phyloP scores from a whole-genome alignment of 495 filamentous ascomycete genomes.

The Recurvomyces mirabilis region DNA sequence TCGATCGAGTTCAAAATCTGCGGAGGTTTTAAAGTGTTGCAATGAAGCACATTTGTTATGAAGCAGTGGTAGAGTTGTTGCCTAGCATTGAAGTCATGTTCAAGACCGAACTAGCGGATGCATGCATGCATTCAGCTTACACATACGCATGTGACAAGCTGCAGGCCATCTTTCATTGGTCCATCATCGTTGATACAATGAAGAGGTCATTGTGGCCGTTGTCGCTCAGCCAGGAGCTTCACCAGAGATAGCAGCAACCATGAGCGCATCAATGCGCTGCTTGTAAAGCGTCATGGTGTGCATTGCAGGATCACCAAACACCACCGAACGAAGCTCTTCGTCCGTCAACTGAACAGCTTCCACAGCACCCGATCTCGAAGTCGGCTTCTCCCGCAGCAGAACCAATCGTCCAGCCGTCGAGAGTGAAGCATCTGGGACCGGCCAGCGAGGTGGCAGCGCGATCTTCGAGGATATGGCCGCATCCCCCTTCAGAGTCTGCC shows the following conservation, averaged over 20 bases:
- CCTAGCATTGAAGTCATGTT: neutral
- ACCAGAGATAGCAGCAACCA: constrained; percentile 53
- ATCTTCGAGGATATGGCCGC: constrained; percentile 3
- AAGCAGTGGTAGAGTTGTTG: neutral
- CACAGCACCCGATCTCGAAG: constrained; percentile 38
- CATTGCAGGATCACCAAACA: constrained; percentile 71
- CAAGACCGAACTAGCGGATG: too few relatives aligned
- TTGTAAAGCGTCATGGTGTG: constrained; percentile 71
- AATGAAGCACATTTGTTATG: too few relatives aligned
- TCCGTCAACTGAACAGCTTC: constrained; percentile 55
- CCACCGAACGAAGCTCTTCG: constrained; percentile 48
- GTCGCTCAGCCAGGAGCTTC: constrained; percentile 5
- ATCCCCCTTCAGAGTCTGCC: neutral
- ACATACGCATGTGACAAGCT: too few relatives aligned
- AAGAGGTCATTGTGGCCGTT: too few relatives aligned
- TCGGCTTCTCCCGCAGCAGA: constrained; percentile 40
- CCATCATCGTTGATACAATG: too few relatives aligned
- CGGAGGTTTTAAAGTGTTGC: too few relatives aligned
- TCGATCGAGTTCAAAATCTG: too few relatives aligned
- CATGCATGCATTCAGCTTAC: too few relatives aligned
- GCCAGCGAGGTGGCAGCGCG: constrained; percentile 40
- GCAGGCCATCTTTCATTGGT: too few relatives aligned
- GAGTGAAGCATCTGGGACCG: constrained; percentile 48
- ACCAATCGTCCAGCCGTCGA: constrained; percentile 59
- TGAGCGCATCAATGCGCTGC: constrained; percentile 53